These are phyloP conservation scores for Rhypophila decipiens DNA, from an alignment of 495 filamentous ascomycete species.

Conservation along the genomic window DNA sequence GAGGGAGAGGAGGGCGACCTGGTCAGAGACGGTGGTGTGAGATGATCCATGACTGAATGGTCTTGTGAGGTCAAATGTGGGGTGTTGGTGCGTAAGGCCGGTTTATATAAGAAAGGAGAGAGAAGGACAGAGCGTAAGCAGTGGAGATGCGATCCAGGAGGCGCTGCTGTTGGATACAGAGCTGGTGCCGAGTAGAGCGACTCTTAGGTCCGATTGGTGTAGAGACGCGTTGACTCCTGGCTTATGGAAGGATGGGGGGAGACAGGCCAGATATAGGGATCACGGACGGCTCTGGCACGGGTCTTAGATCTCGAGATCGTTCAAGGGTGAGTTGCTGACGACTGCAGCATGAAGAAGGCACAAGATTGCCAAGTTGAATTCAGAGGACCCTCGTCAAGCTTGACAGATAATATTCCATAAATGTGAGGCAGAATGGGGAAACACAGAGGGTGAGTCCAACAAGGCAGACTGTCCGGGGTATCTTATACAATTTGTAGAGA, in stretches of 20 bases:
- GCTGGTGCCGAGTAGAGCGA: slow-evolving; percentile 10
- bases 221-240: slow-evolving; percentile 12
- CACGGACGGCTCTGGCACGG: slow-evolving; percentile 12
- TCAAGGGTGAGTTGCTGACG: slow-evolving; percentile 9
- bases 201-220: slow-evolving; percentile 26
- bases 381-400: slow-evolving; percentile 4
- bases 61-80: slow-evolving; percentile 5
- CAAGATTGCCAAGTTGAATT: slow-evolving; percentile 2
- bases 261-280: slow-evolving; percentile 23
- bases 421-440: slow-evolving; percentile 21
- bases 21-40: slow-evolving; percentile 42
- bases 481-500: slow-evolving; percentile 25
- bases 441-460: slow-evolving; percentile 14
- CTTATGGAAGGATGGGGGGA: slow-evolving; percentile 13
- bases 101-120: slow-evolving; percentile 18
- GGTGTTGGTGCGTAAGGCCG: slow-evolving; percentile 15
- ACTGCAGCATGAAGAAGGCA: slow-evolving; percentile 6
- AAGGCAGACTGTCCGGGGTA: slow-evolving; percentile 22
- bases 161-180: slow-evolving; percentile 16
- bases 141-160: slow-evolving; percentile 10
- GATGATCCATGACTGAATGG: slow-evolving; percentile 33
- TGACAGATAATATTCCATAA: slow-evolving; percentile 9
- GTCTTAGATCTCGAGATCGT: slow-evolving; percentile 11
- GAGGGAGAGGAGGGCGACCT: slow-evolving; percentile 42
- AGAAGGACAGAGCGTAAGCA: too few relatives aligned